A percentile compares a stretch with the other conserved stretches of the same genome.
phyloP scores from a whole-genome alignment of 257 asterid genomes.

The Plantago major region DNA sequence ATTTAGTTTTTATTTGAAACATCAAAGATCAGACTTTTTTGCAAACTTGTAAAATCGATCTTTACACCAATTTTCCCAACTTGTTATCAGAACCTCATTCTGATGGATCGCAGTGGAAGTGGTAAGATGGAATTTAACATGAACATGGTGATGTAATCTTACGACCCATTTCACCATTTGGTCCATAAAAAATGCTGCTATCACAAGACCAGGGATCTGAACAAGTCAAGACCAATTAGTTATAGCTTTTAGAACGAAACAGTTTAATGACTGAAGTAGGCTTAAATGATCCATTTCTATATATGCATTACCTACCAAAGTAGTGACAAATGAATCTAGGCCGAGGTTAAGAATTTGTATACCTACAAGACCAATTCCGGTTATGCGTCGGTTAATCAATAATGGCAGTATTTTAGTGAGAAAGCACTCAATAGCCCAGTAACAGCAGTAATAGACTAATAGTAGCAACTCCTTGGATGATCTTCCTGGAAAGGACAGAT shows the following conservation, averaged over 20 bases:
- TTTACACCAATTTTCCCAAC: too few species aligned
- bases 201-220: constrained; percentile 67
- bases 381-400: constrained; percentile 33
- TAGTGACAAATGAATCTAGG: constrained; percentile 51
- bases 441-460: constrained; percentile 25
- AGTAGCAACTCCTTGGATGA: constrained; percentile 34
- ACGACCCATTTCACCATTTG: constrained; percentile 40
- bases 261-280: background rate
- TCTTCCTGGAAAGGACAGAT: constrained; percentile 25
- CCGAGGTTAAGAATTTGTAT: constrained; percentile 43
- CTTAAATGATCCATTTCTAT: background rate
- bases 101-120: too few species aligned
- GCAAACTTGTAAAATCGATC: too few species aligned
- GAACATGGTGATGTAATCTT: constrained; percentile 31
- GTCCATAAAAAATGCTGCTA: constrained; percentile 60
- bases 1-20: too few species aligned
- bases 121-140: too few species aligned
- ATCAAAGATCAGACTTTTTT: too few species aligned
- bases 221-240: constrained; percentile 14
- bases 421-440: constrained; percentile 49
- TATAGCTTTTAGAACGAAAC: background rate
- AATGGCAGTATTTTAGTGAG: constrained; percentile 37
- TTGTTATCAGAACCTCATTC: too few species aligned
- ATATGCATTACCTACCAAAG: constrained; percentile 61
- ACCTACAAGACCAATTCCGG: constrained; percentile 49